Evolutionary conservation across 257 asterid genomes (phyloP).

Genomic region (Fraxinus pennsylvanica): DNA sequence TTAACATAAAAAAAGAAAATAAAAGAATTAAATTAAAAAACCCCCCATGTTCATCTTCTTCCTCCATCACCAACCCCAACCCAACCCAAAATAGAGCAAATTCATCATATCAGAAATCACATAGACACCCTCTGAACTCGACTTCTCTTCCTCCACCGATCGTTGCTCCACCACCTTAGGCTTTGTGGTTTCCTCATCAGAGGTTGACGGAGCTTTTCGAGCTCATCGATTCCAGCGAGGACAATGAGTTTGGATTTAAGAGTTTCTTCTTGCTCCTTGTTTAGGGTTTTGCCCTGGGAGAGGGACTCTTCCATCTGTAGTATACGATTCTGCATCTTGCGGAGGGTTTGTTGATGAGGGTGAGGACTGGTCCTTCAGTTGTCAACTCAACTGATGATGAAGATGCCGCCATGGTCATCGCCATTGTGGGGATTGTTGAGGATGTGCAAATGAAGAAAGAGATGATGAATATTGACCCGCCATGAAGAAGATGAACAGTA

Average conservation of each 20-base stretch:
- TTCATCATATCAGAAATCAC: slow-evolving; percentile 56
- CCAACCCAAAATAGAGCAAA: slow-evolving; percentile 58
- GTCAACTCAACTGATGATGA: slow-evolving; percentile 35
- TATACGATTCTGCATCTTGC: slow-evolving; percentile 70
- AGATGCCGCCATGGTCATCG: slow-evolving; percentile 26
- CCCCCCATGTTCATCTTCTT: too few species aligned
- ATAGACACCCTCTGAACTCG: not conserved
- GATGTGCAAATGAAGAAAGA: not conserved
- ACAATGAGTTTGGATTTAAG: slow-evolving; percentile 61
- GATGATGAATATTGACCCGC: slow-evolving; percentile 36
- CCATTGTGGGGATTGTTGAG: slow-evolving; percentile 29
- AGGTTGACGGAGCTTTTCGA: slow-evolving; percentile 60
- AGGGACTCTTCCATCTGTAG: slow-evolving; percentile 76
- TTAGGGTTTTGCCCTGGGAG: slow-evolving; percentile 62
- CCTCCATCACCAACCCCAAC: too few species aligned
- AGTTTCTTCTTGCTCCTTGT: slow-evolving; percentile 84
- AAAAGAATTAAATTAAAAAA: too few species aligned
- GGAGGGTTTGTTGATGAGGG: slow-evolving; percentile 65
- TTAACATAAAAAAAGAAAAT: too few species aligned
- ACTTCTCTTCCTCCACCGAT: slow-evolving; percentile 4
- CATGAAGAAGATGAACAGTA: slow-evolving; percentile 9
- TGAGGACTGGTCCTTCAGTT: slow-evolving; percentile 69
- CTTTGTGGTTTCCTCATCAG: slow-evolving; percentile 30
- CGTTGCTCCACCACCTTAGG: not conserved
- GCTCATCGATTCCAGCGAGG: slow-evolving; percentile 74